Conservation (phyloP, 1,284 basidiomycete species). For the Caloboletus inedulis region DNA sequence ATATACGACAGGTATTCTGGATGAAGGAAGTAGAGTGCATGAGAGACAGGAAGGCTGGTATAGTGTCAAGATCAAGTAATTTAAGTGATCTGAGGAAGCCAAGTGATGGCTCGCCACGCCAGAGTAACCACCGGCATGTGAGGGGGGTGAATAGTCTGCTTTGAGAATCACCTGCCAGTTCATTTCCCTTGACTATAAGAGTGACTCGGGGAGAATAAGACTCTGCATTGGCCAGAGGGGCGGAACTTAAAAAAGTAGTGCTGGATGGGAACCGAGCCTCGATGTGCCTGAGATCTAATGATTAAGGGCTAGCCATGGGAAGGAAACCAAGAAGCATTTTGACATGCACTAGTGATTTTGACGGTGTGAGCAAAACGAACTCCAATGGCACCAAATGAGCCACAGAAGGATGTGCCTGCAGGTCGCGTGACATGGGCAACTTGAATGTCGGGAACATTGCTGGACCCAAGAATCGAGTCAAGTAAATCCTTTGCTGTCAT, state of each 20-base stretch:
- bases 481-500: conserved; percentile 31
- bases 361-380: conserved; percentile 23
- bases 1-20: background rate
- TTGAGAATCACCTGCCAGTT: background rate
- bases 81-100: background rate
- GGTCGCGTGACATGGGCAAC: conserved; percentile 7
- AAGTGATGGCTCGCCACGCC: background rate
- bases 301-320: conserved; percentile 18
- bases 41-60: background rate
- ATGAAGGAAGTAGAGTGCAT: background rate
- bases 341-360: conserved; percentile 16
- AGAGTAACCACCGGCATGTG: background rate
- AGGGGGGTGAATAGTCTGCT: background rate
- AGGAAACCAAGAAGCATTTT: conserved; percentile 14
- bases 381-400: conserved; percentile 26
- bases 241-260: background rate
- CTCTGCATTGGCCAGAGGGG: background rate
- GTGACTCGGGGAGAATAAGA: background rate
- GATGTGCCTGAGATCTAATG: background rate
- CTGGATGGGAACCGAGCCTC: background rate
- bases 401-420: conserved; percentile 24
- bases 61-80: background rate
- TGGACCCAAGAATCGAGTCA: conserved; percentile 28
- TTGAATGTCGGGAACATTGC: background rate
- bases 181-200: background rate